Percentiles rank a stretch among this genome's conserved stretches.
phyloP scores from a whole-genome alignment of 148 eudicot species.

The Dianthus caryophyllus region DNA sequence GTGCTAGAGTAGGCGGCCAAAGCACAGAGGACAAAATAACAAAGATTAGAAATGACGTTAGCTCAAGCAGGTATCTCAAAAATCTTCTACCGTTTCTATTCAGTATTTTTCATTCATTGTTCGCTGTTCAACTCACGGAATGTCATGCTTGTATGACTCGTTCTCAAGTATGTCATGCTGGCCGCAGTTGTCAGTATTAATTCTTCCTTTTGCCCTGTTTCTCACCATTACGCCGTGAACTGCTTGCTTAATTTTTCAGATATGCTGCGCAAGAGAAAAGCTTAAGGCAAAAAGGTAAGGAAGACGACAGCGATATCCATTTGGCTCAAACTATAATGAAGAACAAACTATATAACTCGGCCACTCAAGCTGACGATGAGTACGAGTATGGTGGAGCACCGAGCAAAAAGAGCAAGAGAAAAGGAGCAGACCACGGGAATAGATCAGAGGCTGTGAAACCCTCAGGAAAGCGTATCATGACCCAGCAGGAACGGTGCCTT shows the following conservation, averaged over 20 bases:
- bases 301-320: slow-evolving; percentile 75
- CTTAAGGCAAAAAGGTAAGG: slow-evolving; percentile 50
- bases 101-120: background rate
- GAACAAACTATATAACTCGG: slow-evolving; percentile 46
- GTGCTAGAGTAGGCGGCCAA: slow-evolving; percentile 33
- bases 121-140: background rate
- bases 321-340: slow-evolving; percentile 70
- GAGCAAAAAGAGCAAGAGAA: slow-evolving; percentile 51
- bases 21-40: slow-evolving; percentile 35
- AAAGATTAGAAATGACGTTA: slow-evolving; percentile 45
- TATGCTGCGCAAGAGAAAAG: slow-evolving; percentile 47
- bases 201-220: background rate
- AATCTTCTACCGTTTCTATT: background rate
- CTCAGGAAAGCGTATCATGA: slow-evolving; percentile 53
- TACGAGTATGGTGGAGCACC: slow-evolving; percentile 87
- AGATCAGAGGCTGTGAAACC: slow-evolving; percentile 31
- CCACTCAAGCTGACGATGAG: slow-evolving; percentile 82
- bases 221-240: background rate
- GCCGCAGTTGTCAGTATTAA: background rate
- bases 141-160: background rate
- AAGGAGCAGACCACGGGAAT: slow-evolving; percentile 41
- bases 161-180: background rate
- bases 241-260: slow-evolving; percentile 31
- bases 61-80: slow-evolving; percentile 55
- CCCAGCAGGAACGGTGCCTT: slow-evolving; percentile 86